Evolutionary conservation across 257 asterid genomes (phyloP), one percentile per base, ranked within the genome.

Genomic region (Fraxinus excelsior): DNA sequence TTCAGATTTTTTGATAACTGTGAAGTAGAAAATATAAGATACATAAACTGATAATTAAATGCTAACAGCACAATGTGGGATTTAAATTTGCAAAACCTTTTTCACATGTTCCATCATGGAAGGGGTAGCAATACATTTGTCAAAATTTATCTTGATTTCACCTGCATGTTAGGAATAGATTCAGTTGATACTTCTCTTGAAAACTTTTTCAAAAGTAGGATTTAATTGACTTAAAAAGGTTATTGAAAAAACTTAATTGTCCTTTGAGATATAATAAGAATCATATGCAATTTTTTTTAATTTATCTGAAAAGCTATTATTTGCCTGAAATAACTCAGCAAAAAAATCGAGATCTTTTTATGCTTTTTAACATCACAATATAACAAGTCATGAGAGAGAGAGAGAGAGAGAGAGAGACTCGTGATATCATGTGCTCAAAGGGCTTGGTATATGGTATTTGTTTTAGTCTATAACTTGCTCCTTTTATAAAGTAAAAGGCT

Each of bases 51-150:
- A 60, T 74, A 71, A 78, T 31, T 66, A 82, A 65, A 65, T 49
- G 70, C 74, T 25, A 71, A 77, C 25, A 31, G 76, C 21, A 75
- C 32, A 49, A 13, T 69, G 14, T 18, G 53, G 23, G 58, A 67
- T 71, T 68, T 40, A 77, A 76, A 78, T 65, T 62, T 53, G 14
- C 58, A 73, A 76, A 69, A 95, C 99, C 99, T 95, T 91, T 85
- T 81, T 89, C 86, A 95, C 90, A 74, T 83, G 93, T 44, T 80
- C 89, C 97, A 95, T 93, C 96, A 93, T 91, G 56, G 92, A 78
- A 70, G 87, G 91, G 31, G 98, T 93, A 53, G 99, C 86, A 69
- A 93, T 84, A 83, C 99, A 95, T 82, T 84, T 91, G 86, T 93
- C 98, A 87, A 85, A 93, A 79, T 88, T 89, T 71, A 95, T 84